Percentiles rank a stretch among this genome's conserved stretches.
Evolutionary conservation across 176 grass and related monocot genomes (phyloP).

Genomic region (Aegilops sharonensis): DNA sequence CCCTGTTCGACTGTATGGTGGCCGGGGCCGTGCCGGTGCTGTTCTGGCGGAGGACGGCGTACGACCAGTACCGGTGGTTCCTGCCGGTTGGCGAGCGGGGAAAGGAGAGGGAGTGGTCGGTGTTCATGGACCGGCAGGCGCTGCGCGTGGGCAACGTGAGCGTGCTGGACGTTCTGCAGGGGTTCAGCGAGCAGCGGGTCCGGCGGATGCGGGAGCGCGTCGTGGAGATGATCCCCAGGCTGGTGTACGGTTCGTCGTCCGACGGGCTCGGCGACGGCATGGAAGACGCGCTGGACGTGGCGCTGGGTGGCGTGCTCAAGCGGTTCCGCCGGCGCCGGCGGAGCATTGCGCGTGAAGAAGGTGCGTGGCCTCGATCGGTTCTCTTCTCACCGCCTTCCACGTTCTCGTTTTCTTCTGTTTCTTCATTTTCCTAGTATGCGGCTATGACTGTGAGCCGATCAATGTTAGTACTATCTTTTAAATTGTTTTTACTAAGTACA

Average conservation of each 20-base stretch:
- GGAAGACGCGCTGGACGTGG: slow-evolving; percentile 69
- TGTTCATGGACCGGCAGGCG: slow-evolving; percentile 77
- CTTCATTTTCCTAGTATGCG: no score
- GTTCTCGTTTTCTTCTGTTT: not conserved
- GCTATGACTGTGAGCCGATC: not conserved
- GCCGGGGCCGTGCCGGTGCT: slow-evolving; percentile 85
- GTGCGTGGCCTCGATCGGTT: not conserved
- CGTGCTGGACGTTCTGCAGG: slow-evolving; percentile 56
- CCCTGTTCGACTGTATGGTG: slow-evolving; percentile 95
- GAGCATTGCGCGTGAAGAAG: slow-evolving; percentile 4
- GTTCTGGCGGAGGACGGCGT: slow-evolving; percentile 79
- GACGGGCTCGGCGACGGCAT: slow-evolving; percentile 61
- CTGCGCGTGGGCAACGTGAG: slow-evolving; percentile 53
- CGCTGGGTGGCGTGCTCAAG: slow-evolving; percentile 48
- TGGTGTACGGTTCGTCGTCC: slow-evolving; percentile 55
- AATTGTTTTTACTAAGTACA: not conserved
- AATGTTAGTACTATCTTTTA: not conserved
- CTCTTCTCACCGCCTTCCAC: not conserved
- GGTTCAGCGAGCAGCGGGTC: slow-evolving; percentile 48
- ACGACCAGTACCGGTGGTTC: slow-evolving; percentile 78
- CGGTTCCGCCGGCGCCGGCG: slow-evolving; percentile 37
- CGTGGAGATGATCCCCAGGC: slow-evolving; percentile 84
- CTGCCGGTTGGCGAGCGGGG: slow-evolving; percentile 29
- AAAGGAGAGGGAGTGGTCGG: slow-evolving; percentile 67
- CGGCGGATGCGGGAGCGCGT: slow-evolving; percentile 69